Evolutionary conservation across 163 green algal genomes (phyloP).

Genomic region (Coccomyxa subellipsoidea): DNA sequence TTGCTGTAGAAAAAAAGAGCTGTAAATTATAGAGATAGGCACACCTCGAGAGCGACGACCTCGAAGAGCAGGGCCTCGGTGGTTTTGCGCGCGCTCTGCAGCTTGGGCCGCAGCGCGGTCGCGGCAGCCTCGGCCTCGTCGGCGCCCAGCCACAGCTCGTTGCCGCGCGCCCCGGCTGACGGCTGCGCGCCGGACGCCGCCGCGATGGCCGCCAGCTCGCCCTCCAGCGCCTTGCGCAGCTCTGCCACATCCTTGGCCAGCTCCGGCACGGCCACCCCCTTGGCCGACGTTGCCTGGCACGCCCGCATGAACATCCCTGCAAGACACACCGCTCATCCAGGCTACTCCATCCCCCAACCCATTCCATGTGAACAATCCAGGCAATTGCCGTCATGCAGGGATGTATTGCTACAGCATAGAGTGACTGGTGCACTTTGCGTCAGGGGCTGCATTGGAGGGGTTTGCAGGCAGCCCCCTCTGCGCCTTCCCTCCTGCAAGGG

Average conservation of each 20-base stretch:
- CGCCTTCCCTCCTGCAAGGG: too few species aligned
- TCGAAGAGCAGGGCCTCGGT: slow-evolving; percentile 10
- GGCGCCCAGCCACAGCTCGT: slow-evolving; percentile 49
- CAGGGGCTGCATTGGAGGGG: too few species aligned
- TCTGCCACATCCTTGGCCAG: neutral
- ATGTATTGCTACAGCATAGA: too few species aligned
- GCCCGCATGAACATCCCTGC: slow-evolving; percentile 7
- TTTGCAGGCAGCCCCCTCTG: too few species aligned
- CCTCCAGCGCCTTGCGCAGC: slow-evolving; percentile 8
- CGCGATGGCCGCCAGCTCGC: slow-evolving; percentile 4
- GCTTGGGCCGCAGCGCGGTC: slow-evolving; percentile 13
- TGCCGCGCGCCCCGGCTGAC: neutral
- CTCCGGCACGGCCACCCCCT: neutral
- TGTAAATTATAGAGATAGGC: too few species aligned
- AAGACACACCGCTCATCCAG: neutral
- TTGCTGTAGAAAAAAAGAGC: too few species aligned
- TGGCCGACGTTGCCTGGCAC: neutral
- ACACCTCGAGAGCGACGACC: slow-evolving; percentile 6
- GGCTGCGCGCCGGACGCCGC: neutral
- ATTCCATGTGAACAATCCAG: too few species aligned
- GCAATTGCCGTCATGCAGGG: too few species aligned
- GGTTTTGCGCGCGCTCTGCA: neutral
- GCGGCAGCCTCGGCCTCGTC: slow-evolving; percentile 40
- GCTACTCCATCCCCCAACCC: neutral
- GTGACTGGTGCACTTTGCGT: too few species aligned